A percentile compares a stretch with the other conserved stretches of the same genome.
phyloP scores from a whole-genome alignment of 2,329 filamentous ascomycete species.

The Hymenoscyphus infarciens region DNA sequence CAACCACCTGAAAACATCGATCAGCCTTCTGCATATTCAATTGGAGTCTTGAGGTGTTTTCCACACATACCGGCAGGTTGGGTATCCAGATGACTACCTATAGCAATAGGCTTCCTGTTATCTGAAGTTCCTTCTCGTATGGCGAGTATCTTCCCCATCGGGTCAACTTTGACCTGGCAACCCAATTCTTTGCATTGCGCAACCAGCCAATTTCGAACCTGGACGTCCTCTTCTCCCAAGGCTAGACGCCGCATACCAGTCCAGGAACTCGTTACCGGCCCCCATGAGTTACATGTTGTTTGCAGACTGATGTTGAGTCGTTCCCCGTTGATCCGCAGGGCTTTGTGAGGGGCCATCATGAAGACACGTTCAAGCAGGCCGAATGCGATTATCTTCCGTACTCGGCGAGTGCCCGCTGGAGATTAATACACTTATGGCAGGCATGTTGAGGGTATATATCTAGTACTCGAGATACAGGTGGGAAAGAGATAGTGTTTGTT shows the following conservation, averaged over 20 bases:
- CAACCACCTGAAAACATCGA: slow-evolving; percentile 38
- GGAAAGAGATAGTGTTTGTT: no score
- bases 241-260: slow-evolving; percentile 70
- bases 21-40: background rate
- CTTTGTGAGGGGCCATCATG: background rate
- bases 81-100: slow-evolving; percentile 66
- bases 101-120: slow-evolving; percentile 60
- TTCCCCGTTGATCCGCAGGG: slow-evolving; percentile 24
- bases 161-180: slow-evolving; percentile 64
- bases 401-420: no score
- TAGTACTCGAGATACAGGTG: no score
- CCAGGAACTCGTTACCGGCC: slow-evolving; percentile 25
- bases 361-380: no score
- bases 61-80: slow-evolving; percentile 48
- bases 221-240: slow-evolving; percentile 66
- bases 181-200: slow-evolving; percentile 57
- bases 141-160: slow-evolving; percentile 74
- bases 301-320: slow-evolving; percentile 28
- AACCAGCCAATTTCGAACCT: slow-evolving; percentile 72
- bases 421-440: no score
- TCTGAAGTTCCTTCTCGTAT: slow-evolving; percentile 56
- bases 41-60: background rate
- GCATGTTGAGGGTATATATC: no score
- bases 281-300: slow-evolving; percentile 27
- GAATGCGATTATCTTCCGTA: no score